Conservation (phyloP, 2,329 filamentous ascomycete genomes). For the Amauroascus niger region DNA sequence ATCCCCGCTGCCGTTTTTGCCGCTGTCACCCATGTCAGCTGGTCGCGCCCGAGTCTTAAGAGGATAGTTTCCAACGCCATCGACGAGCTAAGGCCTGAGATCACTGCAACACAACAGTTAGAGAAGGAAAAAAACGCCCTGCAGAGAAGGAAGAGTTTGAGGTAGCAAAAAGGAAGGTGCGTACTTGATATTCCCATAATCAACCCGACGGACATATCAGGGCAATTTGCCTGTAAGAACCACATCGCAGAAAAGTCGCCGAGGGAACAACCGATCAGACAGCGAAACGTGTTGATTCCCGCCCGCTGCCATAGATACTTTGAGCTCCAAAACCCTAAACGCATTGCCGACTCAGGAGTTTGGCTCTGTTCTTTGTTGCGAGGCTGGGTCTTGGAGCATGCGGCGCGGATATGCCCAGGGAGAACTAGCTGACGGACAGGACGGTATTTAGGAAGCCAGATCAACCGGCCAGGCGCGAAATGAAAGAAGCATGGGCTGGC, state of each 20-base stretch:
- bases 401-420: not conserved
- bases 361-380: not conserved
- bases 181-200: constrained; percentile 48
- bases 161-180: not conserved
- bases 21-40: constrained; percentile 40
- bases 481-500: not conserved
- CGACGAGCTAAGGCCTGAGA: constrained; percentile 43
- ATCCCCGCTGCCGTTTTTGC: constrained; percentile 48
- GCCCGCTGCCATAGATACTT: constrained; percentile 42
- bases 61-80: constrained; percentile 46
- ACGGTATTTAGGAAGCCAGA: not conserved
- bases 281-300: constrained; percentile 46
- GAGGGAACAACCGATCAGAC: constrained; percentile 46
- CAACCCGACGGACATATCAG: constrained; percentile 39
- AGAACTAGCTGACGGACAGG: not conserved
- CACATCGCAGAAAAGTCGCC: constrained; percentile 51
- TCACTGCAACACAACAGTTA: constrained; percentile 36
- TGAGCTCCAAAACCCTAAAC: constrained; percentile 30
- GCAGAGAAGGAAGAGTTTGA: not conserved
- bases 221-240: constrained; percentile 43
- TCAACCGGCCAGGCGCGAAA: not conserved
- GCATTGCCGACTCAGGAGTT: constrained; percentile 1
- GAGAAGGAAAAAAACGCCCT: not conserved
- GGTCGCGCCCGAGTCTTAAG: constrained; percentile 42
- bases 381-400: constrained; percentile 10